A percentile compares a stretch with the other conserved stretches of the same genome.
Evolutionary conservation across 441 rosid genomes (phyloP).

Genomic region (Geranium incanum): DNA sequence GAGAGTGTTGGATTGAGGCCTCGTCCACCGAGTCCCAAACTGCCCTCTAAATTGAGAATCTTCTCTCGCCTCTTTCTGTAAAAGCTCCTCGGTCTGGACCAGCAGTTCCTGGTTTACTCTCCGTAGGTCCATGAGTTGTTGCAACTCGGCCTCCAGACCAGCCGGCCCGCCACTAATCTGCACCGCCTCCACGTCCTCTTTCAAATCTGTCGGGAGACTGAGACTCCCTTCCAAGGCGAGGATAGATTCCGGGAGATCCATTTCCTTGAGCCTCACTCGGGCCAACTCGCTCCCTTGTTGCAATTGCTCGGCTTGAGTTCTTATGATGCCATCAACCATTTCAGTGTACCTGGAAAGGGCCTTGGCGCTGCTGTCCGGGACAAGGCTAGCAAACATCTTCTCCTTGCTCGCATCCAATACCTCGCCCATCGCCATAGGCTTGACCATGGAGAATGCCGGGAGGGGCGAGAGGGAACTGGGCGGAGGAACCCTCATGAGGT

Average conservation of each 20-base stretch:
- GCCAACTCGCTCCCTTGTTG: conserved; percentile 92
- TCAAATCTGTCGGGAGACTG: conserved; percentile 59
- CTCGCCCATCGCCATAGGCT: conserved; percentile 75
- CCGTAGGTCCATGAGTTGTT: conserved; percentile 81
- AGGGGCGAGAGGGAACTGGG: conserved; percentile 65
- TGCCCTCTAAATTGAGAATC: conserved; percentile 89
- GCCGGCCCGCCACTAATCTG: conserved; percentile 87
- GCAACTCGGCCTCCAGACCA: conserved; percentile 82
- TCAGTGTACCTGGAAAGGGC: conserved; percentile 95
- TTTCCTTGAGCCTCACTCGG: conserved; percentile 89
- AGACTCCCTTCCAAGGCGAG: conserved; percentile 75
- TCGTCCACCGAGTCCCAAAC: conserved; percentile 94
- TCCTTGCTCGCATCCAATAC: conserved; percentile 92
- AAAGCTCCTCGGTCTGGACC: conserved; percentile 81
- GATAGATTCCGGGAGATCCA: conserved; percentile 93
- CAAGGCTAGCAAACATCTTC: conserved; percentile 84
- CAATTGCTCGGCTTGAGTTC: conserved; percentile 85
- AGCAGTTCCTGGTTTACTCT: conserved; percentile 86
- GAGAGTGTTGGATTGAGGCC: conserved; percentile 92
- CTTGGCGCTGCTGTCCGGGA: conserved; percentile 93
- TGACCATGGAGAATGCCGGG: conserved; percentile 86
- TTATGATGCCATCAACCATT: conserved; percentile 86
- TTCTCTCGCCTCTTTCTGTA: conserved; percentile 91
- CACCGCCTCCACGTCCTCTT: conserved; percentile 88
- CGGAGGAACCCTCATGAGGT: conserved; percentile 91